phyloP scores from a whole-genome alignment of 371 early-diverging fungal genomes.

The Syncephalastrum racemosum region DNA sequence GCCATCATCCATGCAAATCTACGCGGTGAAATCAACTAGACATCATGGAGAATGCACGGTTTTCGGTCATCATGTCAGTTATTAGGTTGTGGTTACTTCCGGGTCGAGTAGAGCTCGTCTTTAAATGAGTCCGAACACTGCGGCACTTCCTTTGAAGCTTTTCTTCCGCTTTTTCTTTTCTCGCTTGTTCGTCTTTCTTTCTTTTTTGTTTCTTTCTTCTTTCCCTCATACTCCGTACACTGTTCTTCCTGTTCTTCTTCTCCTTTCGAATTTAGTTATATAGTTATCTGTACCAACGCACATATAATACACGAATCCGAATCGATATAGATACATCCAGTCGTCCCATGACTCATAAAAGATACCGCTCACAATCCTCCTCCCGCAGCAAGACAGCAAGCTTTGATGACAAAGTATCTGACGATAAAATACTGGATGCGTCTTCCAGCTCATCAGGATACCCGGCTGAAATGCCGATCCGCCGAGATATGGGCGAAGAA shows the following conservation, averaged over 20 bases:
- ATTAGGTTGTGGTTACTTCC: constrained; percentile 9
- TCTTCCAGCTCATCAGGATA: too few relatives aligned
- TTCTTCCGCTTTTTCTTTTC: not conserved
- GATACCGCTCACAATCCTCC: too few relatives aligned
- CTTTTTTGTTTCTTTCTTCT: constrained; percentile 3
- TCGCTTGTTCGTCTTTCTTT: not conserved
- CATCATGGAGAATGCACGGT: constrained; percentile 12
- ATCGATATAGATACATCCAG: too few relatives aligned
- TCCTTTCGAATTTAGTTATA: not conserved
- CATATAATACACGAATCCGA: too few relatives aligned
- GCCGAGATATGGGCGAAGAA: too few relatives aligned
- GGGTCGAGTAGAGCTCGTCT: not conserved
- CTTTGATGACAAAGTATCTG: too few relatives aligned
- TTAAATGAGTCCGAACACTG: not conserved
- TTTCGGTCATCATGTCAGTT: constrained; percentile 3
- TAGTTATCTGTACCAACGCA: too few relatives aligned
- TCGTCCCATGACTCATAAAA: too few relatives aligned
- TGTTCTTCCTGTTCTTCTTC: not conserved
- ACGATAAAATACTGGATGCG: too few relatives aligned
- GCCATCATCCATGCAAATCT: constrained; percentile 10
- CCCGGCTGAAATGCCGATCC: too few relatives aligned
- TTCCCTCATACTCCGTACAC: not conserved
- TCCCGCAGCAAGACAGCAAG: too few relatives aligned
- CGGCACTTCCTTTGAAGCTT: too few relatives aligned
- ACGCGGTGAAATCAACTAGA: not conserved